phyloP scores from a whole-genome alignment of 169 alveolate species.

The Pseudocohnilembus persalinus region DNA sequence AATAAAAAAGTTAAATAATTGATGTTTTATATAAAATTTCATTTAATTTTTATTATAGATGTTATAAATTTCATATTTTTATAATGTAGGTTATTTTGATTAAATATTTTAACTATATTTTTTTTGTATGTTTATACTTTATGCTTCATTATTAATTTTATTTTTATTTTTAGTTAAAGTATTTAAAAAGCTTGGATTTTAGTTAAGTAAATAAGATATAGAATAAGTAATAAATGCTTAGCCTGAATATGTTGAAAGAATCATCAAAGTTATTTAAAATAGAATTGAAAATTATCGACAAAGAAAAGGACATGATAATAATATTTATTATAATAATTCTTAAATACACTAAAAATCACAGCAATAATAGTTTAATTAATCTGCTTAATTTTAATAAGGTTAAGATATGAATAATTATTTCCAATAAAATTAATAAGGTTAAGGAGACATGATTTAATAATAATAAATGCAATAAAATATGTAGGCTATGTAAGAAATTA shows the following conservation, averaged over 20 bases:
- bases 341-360: background rate
- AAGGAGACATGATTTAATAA: background rate
- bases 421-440: no score
- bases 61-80: no score
- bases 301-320: conserved; percentile 10
- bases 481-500: background rate
- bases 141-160: no score
- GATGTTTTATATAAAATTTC: no score
- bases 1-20: no score
- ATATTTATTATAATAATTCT: background rate
- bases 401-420: background rate
- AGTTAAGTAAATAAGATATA: conserved; percentile 72
- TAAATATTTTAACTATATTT: no score
- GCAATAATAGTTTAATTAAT: background rate
- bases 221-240: conserved; percentile 69
- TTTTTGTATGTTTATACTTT: no score
- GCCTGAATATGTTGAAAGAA: conserved; percentile 83
- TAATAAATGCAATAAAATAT: no score
- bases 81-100: no score
- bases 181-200: conserved; percentile 80
- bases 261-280: conserved; percentile 58
- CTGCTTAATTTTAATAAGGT: background rate
- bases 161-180: conserved; percentile 66
- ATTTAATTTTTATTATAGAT: no score
- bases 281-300: conserved; percentile 51